Percentiles rank a stretch among this genome's conserved stretches.
Conservation (phyloP, 495 filamentous ascomycete species). For the Penicillium nucicola region DNA sequence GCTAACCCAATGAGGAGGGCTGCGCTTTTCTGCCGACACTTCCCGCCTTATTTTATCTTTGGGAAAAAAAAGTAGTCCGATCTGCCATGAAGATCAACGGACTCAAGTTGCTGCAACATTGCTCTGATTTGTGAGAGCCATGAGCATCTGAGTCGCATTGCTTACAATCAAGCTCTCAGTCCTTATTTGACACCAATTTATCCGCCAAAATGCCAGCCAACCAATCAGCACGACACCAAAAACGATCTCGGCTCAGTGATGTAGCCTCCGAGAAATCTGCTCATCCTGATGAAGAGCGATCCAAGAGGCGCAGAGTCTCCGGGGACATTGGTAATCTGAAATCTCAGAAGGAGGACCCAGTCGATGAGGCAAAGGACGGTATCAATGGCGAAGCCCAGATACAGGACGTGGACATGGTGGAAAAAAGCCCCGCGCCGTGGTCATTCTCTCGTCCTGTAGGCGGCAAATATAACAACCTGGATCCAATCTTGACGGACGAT, state of each 20-base stretch:
- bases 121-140: background rate
- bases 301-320: constrained; percentile 37
- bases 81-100: background rate
- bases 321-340: constrained; percentile 7
- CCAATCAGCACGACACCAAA: constrained; percentile 24
- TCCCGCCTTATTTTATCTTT: constrained; percentile 12
- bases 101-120: background rate
- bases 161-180: background rate
- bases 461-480: constrained; percentile 51
- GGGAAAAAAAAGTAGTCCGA: background rate
- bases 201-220: constrained; percentile 16
- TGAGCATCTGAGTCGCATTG: constrained; percentile 1
- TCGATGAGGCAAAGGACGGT: background rate
- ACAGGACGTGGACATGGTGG: constrained; percentile 5
- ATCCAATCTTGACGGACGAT: constrained; percentile 75
- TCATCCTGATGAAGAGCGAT: constrained; percentile 20
- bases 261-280: constrained; percentile 22
- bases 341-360: background rate
- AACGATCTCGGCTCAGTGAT: constrained; percentile 37
- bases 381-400: background rate
- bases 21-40: constrained; percentile 16
- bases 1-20: constrained; percentile 5
- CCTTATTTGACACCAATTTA: background rate
- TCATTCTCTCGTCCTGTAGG: constrained; percentile 31
- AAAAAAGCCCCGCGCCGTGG: constrained; percentile 23